Conservation (phyloP, 306 rosid species). For the Quillaja saponaria region DNA sequence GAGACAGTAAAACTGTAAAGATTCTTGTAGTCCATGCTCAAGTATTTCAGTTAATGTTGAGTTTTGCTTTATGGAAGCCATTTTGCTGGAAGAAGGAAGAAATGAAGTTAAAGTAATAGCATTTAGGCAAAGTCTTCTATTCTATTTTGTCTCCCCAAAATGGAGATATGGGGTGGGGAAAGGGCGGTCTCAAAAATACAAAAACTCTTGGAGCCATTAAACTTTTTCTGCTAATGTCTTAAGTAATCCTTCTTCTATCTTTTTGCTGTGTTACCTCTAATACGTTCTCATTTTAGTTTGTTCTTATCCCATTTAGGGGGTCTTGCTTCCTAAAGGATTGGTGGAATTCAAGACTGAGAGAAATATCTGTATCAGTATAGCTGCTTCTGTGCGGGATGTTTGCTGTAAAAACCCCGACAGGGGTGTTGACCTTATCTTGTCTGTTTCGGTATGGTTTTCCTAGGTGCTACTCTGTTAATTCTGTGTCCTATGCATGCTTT, state of each 20-base stretch:
- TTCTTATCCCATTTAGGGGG: constrained; percentile 54
- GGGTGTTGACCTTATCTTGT: constrained; percentile 93
- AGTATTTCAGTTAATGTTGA: constrained; percentile 10
- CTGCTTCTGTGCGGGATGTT: constrained; percentile 90
- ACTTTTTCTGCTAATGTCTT: constrained; percentile 5
- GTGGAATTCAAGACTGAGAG: constrained; percentile 63
- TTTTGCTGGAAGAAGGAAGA: constrained; percentile 9
- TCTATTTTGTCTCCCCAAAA: not conserved
- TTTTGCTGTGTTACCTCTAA: constrained; percentile 14
- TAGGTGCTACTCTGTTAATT: constrained; percentile 21
- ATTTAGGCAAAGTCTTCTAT: constrained; percentile 3
- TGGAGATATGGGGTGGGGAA: constrained; percentile 10
- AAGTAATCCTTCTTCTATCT: no score
- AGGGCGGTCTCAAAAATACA: not conserved
- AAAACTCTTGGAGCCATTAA: constrained; percentile 13
- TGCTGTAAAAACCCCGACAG: constrained; percentile 86
- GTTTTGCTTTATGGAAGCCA: constrained; percentile 8
- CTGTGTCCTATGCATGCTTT: constrained; percentile 32
- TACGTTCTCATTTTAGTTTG: constrained; percentile 22
- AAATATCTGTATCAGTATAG: constrained; percentile 71
- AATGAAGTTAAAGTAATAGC: constrained; percentile 10
- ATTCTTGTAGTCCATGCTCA: constrained; percentile 14
- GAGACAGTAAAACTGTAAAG: no score
- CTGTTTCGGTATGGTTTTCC: constrained; percentile 73
- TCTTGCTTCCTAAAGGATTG: constrained; percentile 65